These are phyloP conservation scores for Zalaria obscura DNA, from an alignment of 2,329 filamentous ascomycete genomes.

Conservation along the genomic window DNA sequence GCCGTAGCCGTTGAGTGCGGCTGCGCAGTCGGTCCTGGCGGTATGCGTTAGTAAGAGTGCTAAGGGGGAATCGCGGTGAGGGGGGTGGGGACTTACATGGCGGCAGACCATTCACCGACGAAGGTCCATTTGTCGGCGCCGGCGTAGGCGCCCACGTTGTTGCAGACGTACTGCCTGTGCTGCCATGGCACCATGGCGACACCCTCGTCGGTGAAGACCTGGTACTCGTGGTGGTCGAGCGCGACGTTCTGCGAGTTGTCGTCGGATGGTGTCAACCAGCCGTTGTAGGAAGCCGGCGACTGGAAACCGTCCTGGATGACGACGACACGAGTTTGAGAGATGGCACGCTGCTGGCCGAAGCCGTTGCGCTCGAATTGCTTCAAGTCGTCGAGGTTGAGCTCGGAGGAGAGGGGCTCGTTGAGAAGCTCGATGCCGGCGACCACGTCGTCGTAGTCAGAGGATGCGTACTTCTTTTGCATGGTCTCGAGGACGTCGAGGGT, in stretches of 20 bases:
- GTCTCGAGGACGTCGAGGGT: constrained; percentile 42
- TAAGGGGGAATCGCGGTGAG: too few relatives aligned
- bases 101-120: constrained; percentile 55
- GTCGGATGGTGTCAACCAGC: constrained; percentile 39
- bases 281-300: constrained; percentile 43
- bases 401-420: constrained; percentile 40
- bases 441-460: constrained; percentile 39
- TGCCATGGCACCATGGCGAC: constrained; percentile 35
- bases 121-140: constrained; percentile 51
- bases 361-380: constrained; percentile 42
- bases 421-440: constrained; percentile 43
- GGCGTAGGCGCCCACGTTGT: constrained; percentile 32
- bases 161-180: constrained; percentile 44
- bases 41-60: too few relatives aligned
- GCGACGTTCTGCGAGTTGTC: constrained; percentile 39
- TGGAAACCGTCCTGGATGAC: constrained; percentile 46
- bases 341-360: constrained; percentile 25
- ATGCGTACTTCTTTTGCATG: constrained; percentile 44
- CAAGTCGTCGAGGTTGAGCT: constrained; percentile 29
- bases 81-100: constrained; percentile 25
- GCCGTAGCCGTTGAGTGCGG: constrained; percentile 37
- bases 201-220: constrained; percentile 42
- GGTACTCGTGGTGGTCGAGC: constrained; percentile 57
- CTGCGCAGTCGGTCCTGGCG: constrained; percentile 38
- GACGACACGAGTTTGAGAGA: constrained; percentile 25